These are phyloP conservation scores for Rhizophagus prolifer DNA, from an alignment of 192 early-diverging fungal genomes.

Conservation along the genomic window DNA sequence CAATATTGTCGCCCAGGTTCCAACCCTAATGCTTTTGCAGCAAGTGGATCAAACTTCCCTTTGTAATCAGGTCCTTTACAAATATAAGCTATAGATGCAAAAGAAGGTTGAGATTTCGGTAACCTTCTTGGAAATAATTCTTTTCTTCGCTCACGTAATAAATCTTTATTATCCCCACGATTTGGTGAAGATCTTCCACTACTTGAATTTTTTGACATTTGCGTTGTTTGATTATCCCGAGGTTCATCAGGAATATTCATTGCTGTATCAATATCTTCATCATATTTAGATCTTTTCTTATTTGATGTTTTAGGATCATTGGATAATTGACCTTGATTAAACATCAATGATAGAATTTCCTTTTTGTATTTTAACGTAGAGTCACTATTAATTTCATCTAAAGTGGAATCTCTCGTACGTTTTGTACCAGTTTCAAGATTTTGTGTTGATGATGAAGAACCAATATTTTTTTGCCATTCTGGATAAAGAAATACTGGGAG, in stretches of 20 bases:
- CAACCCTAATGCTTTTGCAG: constrained; percentile 67
- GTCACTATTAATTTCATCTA: neutral
- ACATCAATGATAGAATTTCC: constrained; percentile 27
- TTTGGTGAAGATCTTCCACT: constrained; percentile 10
- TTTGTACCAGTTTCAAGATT: neutral
- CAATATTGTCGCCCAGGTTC: constrained; percentile 63
- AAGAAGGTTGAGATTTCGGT: constrained; percentile 50
- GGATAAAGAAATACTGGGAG: constrained; percentile 67
- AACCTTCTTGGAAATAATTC: constrained; percentile 30
- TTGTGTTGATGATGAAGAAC: neutral
- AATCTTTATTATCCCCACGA: neutral
- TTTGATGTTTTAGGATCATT: neutral
- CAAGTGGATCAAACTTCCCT: constrained; percentile 77
- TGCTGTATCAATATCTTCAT: neutral
- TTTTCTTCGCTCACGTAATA: neutral
- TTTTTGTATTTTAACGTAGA: constrained; percentile 20
- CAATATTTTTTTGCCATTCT: constrained; percentile 23
- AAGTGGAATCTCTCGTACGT: neutral
- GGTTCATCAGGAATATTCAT: constrained; percentile 15
- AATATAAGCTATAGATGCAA: constrained; percentile 66
- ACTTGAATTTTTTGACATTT: neutral
- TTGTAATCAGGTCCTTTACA: constrained; percentile 69
- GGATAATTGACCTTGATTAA: constrained; percentile 19
- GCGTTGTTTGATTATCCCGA: constrained; percentile 10
- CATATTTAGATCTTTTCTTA: neutral